Conservation (phyloP, 2,329 filamentous ascomycete genomes). For the Aureobasidium sp. region DNA sequence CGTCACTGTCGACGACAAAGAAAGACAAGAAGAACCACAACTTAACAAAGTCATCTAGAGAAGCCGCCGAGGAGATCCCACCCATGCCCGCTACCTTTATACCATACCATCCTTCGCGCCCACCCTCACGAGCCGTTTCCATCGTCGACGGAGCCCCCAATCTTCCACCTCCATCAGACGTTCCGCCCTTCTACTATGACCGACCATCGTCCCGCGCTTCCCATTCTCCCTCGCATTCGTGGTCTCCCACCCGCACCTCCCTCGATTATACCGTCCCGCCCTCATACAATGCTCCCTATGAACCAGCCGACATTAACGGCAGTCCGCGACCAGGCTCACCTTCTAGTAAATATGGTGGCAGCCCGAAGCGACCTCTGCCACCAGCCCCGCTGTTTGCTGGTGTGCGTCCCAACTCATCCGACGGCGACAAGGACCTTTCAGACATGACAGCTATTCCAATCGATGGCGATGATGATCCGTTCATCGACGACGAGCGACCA, state of each 20-base stretch:
- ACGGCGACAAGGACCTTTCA: slow-evolving; percentile 34
- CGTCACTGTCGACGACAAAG: not conserved
- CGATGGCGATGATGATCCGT: slow-evolving; percentile 59
- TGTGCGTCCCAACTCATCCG: slow-evolving; percentile 39
- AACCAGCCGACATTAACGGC: slow-evolving; percentile 82
- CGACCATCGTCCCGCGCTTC: slow-evolving; percentile 46
- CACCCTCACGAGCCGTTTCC: slow-evolving; percentile 42
- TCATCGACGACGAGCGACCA: slow-evolving; percentile 52
- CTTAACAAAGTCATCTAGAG: slow-evolving; percentile 17
- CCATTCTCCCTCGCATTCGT: slow-evolving; percentile 45
- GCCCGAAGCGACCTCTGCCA: slow-evolving; percentile 77
- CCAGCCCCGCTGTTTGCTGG: slow-evolving; percentile 76
- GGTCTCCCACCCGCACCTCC: slow-evolving; percentile 47
- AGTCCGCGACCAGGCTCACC: slow-evolving; percentile 85
- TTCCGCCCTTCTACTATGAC: slow-evolving; percentile 59
- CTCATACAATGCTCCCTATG: slow-evolving; percentile 65
- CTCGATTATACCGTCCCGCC: slow-evolving; percentile 65
- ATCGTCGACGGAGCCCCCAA: slow-evolving; percentile 44
- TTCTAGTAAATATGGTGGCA: slow-evolving; percentile 80
- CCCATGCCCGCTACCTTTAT: slow-evolving; percentile 16
- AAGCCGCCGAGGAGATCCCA: slow-evolving; percentile 15
- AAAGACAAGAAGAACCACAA: not conserved
- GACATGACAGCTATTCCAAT: slow-evolving; percentile 69
- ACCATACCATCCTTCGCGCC: slow-evolving; percentile 36
- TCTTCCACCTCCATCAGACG: slow-evolving; percentile 51